Evolutionary conservation across 2,329 filamentous ascomycete genomes (phyloP), one percentile per base, ranked within the genome.

Genomic region (Trichoderma hamatum): DNA sequence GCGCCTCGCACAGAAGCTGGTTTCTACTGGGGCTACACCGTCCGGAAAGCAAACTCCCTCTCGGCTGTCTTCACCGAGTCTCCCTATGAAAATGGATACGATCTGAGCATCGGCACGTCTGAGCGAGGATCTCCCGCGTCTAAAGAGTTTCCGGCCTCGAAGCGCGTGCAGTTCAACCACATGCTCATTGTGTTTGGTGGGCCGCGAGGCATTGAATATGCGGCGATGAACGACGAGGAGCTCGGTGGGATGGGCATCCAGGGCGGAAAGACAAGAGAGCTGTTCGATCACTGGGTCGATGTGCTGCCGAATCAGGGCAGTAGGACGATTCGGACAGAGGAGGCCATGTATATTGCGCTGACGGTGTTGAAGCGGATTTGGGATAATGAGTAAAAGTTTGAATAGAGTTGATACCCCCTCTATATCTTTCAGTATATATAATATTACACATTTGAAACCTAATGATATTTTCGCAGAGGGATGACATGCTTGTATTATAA

Each of bases 281-380:
- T 95, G 62, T 97, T 97, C 77, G 93, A 97, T 78, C 85, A 90
- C 73, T 96, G 92, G 92, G 84, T 96, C 21, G 92, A 97, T 78
- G 84, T 96, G 55, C 84, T 94, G 72, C 92, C 92, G 3, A 88
- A 89, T 1, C 93, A 96, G 78, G 93, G 92, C 0, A 95, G 92
- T 77, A 84, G 93, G 74, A 93, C 90, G 1, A 95, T 97, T 71
- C 83, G 92, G 71, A 96, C 93, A 0, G 93, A 96, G 74, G 93
- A 97, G 80, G 92, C 93, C 1, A 80, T 96, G 21, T 92, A 91
- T 81, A 87, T 96, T 76, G 92, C 89, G 0, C 78, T 96, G 76
- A 90, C 90, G 75, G 88, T 88, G 2, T 76, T 96, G 76, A 86
- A 89, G 75, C 84, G 82, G 70, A 73, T 90, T 69, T 90, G 84